phyloP scores from a whole-genome alignment of 495 filamentous ascomycete genomes.

The Podospora australis region DNA sequence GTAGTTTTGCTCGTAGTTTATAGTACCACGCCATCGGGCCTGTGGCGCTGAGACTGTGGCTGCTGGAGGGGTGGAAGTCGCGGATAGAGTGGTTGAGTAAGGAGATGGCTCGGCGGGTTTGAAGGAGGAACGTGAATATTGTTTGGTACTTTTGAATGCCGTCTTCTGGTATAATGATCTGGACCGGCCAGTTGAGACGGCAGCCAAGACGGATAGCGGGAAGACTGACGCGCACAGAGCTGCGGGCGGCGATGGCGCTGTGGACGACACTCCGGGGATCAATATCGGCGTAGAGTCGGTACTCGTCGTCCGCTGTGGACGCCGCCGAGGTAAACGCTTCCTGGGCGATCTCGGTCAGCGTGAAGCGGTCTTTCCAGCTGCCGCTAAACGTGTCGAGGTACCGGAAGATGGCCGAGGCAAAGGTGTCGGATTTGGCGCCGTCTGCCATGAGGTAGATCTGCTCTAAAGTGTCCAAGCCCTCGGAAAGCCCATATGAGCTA shows the following conservation, averaged over 20 bases:
- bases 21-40: slow-evolving; percentile 46
- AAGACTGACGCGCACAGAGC: slow-evolving; percentile 44
- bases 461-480: slow-evolving; percentile 60
- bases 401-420: slow-evolving; percentile 68
- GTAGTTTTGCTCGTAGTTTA: slow-evolving; percentile 60
- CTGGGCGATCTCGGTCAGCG: slow-evolving; percentile 72
- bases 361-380: slow-evolving; percentile 76
- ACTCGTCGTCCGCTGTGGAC: slow-evolving; percentile 46
- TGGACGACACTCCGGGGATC: slow-evolving; percentile 31
- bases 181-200: slow-evolving; percentile 75
- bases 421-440: slow-evolving; percentile 52
- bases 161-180: slow-evolving; percentile 64
- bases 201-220: slow-evolving; percentile 53
- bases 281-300: slow-evolving; percentile 52
- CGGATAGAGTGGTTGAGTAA: slow-evolving; percentile 55
- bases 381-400: slow-evolving; percentile 60
- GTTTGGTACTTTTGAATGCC: slow-evolving; percentile 59
- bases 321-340: slow-evolving; percentile 54
- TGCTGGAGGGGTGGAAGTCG: slow-evolving; percentile 17
- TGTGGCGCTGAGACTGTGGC: slow-evolving; percentile 5
- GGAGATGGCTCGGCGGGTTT: slow-evolving; percentile 66
- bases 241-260: slow-evolving; percentile 31
- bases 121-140: slow-evolving; percentile 68
- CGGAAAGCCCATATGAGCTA: slow-evolving; percentile 59
- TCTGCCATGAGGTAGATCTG: slow-evolving; percentile 68